These are phyloP conservation scores for Peribolospora baueri DNA, from an alignment of 768 basidiomycete genomes.

Conservation along the genomic window DNA sequence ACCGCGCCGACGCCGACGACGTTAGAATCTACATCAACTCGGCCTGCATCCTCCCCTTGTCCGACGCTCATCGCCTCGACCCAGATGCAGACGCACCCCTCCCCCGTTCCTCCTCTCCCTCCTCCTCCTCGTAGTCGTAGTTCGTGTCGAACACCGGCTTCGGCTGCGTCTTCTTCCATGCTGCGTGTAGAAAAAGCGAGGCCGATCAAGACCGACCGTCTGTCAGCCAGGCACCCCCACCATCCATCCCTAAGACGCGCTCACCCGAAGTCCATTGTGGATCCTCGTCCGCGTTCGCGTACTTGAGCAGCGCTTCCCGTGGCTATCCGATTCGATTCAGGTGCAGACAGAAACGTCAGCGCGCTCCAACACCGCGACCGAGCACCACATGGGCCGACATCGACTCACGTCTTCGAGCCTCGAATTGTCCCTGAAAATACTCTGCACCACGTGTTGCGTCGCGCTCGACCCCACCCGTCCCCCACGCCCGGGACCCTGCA, in stretches of 20 bases:
- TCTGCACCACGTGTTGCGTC: slow-evolving; percentile 88
- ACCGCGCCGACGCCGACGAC: too few species aligned
- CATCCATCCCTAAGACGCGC: slow-evolving; percentile 4
- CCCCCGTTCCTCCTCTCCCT: slow-evolving; percentile 29
- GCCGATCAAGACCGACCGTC: not conserved
- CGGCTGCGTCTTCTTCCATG: slow-evolving; percentile 67
- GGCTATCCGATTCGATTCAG: slow-evolving; percentile 32
- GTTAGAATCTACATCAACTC: too few species aligned
- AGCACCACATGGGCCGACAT: slow-evolving; percentile 7
- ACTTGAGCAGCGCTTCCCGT: slow-evolving; percentile 84
- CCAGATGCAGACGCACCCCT: too few species aligned
- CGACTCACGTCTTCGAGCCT: slow-evolving; percentile 80
- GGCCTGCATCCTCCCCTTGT: too few species aligned
- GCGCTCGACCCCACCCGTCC: slow-evolving; percentile 91
- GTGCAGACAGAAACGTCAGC: slow-evolving; percentile 5
- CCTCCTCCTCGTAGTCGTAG: slow-evolving; percentile 32
- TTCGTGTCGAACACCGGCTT: slow-evolving; percentile 40
- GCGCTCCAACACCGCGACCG: not conserved
- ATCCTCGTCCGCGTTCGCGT: slow-evolving; percentile 47
- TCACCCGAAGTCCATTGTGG: slow-evolving; percentile 64
- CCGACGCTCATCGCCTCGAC: too few species aligned
- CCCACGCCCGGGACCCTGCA: slow-evolving; percentile 76
- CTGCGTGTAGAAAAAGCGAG: slow-evolving; percentile 22
- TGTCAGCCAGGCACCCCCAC: not conserved
- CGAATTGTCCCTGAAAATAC: slow-evolving; percentile 70